Percentiles rank a stretch among this genome's conserved stretches.
Conservation (phyloP, 1,139 yeast species). For the Meyerozyma athensensis region DNA sequence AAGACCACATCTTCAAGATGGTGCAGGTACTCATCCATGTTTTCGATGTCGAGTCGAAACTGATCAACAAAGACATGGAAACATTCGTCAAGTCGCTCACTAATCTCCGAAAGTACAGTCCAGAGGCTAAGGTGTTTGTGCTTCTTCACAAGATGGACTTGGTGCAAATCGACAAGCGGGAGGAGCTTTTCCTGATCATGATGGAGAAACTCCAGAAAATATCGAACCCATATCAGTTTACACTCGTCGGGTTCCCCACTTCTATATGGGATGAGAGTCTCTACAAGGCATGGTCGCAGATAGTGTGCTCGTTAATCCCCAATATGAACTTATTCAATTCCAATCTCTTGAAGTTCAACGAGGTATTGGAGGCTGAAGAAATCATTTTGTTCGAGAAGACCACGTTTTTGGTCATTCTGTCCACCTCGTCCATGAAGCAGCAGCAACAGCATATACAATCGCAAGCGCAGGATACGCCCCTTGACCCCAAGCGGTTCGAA, state of each 20-base stretch:
- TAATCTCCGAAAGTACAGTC: slow-evolving; percentile 79
- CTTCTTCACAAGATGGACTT: slow-evolving; percentile 94
- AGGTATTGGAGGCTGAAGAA: slow-evolving; percentile 80
- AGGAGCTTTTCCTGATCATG: slow-evolving; percentile 77
- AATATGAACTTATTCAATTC: slow-evolving; percentile 80
- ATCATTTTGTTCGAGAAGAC: slow-evolving; percentile 90
- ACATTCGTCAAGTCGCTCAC: slow-evolving; percentile 82
- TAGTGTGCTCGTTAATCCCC: slow-evolving; percentile 91
- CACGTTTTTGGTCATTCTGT: slow-evolving; percentile 84
- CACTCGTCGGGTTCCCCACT: slow-evolving; percentile 86
- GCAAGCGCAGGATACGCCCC: slow-evolving; percentile 13
- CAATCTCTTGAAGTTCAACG: slow-evolving; percentile 69
- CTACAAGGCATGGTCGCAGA: slow-evolving; percentile 95
- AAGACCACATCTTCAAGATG: slow-evolving; percentile 90
- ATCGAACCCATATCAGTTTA: slow-evolving; percentile 73
- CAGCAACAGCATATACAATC: slow-evolving; percentile 10
- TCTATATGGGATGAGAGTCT: slow-evolving; percentile 97
- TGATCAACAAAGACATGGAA: slow-evolving; percentile 88
- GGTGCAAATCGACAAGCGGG: slow-evolving; percentile 82
- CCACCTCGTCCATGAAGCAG: slow-evolving; percentile 46
- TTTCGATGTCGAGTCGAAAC: slow-evolving; percentile 91
- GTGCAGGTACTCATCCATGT: slow-evolving; percentile 97
- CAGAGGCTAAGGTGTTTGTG: slow-evolving; percentile 88
- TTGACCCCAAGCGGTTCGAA: slow-evolving; percentile 91
- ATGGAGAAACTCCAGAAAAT: slow-evolving; percentile 77